A percentile compares a stretch with the other conserved stretches of the same genome.
phyloP scores from a whole-genome alignment of 176 grass and related monocot genomes.

The Oryza australiensis region DNA sequence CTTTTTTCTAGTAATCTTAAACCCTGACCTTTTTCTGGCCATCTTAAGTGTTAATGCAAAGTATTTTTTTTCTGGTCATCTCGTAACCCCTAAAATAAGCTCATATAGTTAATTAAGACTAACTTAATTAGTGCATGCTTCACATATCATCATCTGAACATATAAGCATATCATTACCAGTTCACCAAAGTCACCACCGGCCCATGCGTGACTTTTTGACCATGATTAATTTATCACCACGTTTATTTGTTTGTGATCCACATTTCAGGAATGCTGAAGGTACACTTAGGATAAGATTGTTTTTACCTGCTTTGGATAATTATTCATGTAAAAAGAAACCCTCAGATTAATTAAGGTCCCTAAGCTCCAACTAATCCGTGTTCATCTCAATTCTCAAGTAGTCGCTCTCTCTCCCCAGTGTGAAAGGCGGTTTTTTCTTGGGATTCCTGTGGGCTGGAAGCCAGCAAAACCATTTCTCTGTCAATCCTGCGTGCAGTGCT shows the following conservation, averaged over 20 bases:
- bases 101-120: not conserved
- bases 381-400: not conserved
- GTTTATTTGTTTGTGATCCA: not conserved
- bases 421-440: slow-evolving; percentile 31
- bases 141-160: not conserved
- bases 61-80: not conserved
- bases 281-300: not conserved
- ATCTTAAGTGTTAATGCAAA: not conserved
- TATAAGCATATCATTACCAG: not conserved
- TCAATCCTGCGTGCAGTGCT: slow-evolving; percentile 39
- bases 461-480: slow-evolving; percentile 15
- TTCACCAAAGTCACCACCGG: too few species aligned
- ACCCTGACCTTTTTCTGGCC: not conserved
- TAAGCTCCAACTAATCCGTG: not conserved
- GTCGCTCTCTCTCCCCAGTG: slow-evolving; percentile 31
- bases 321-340: not conserved
- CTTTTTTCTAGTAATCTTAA: not conserved
- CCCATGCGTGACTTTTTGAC: not conserved
- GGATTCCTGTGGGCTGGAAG: slow-evolving; percentile 35
- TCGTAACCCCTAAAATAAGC: not conserved
- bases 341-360: not conserved
- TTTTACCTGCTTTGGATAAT: not conserved
- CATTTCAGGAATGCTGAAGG: not conserved
- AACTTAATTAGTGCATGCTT: not conserved
- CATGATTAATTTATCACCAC: not conserved